These are phyloP conservation scores for Vararia minispora DNA, from an alignment of 768 basidiomycete genomes.

Conservation along the genomic window DNA sequence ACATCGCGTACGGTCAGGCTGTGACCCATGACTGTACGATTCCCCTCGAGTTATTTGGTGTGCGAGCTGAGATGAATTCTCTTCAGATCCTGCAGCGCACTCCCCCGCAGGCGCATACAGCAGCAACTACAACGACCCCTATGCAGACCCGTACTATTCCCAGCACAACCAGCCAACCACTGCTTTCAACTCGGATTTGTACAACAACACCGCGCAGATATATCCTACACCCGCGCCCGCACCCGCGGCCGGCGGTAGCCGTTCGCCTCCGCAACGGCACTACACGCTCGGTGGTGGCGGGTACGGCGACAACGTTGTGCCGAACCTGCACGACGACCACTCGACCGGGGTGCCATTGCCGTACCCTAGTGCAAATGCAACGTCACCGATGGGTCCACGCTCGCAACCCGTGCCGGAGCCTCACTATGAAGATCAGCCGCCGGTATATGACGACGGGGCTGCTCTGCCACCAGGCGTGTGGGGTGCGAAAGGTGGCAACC, in stretches of 20 bases:
- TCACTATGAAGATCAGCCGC: conserved; percentile 46
- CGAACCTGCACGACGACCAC: conserved; percentile 13
- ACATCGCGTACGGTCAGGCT: conserved; percentile 38
- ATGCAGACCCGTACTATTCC: conserved; percentile 38
- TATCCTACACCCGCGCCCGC: conserved; percentile 9
- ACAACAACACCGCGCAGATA: conserved; percentile 25
- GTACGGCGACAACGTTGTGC: conserved; percentile 37
- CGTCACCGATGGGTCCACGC: conserved; percentile 1
- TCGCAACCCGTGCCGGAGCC: conserved; percentile 8
- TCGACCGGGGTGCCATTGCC: conserved; percentile 9
- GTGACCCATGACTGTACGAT: conserved; percentile 37
- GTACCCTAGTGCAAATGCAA: conserved; percentile 9
- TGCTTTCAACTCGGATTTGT: conserved; percentile 28
- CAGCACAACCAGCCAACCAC: no score
- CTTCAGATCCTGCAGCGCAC: no score
- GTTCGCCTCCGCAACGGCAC: conserved; percentile 22
- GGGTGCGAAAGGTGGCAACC: conserved; percentile 41
- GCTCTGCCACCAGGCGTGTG: conserved; percentile 40
- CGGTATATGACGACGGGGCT: conserved; percentile 49
- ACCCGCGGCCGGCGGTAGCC: background rate
- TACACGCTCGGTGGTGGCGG: conserved; percentile 48
- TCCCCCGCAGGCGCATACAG: no score
- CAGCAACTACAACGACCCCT: conserved; percentile 30
- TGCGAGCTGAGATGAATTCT: no score
- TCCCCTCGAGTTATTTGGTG: no score